Percentiles rank a stretch among this genome's conserved stretches.
phyloP scores from a whole-genome alignment of 2,329 filamentous ascomycete species.

The Microdochium bolleyi region DNA sequence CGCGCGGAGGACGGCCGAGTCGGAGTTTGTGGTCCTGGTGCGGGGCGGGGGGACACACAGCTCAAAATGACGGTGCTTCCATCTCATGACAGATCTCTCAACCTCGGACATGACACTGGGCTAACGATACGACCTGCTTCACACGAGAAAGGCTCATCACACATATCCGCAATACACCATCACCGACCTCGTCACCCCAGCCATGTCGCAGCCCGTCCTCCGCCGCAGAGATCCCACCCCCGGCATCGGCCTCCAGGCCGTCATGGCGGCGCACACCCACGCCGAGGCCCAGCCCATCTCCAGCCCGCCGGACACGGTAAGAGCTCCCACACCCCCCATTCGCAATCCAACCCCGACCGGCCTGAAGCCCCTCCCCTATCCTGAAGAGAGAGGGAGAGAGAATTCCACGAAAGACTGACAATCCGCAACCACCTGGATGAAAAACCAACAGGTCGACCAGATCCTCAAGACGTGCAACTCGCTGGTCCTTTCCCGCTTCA shows the following conservation, averaged over 20 bases:
- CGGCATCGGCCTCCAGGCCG: constrained; percentile 12
- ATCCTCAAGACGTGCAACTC: constrained; percentile 29
- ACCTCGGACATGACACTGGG: no score
- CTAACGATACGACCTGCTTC: no score
- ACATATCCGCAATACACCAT: no score
- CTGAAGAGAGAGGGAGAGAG: no score
- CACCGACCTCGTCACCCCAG: background rate
- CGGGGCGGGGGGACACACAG: no score
- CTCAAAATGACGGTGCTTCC: no score
- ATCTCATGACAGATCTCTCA: no score
- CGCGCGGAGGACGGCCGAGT: no score
- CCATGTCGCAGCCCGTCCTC: constrained; percentile 10
- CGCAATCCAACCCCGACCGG: background rate
- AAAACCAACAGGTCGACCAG: constrained; percentile 12
- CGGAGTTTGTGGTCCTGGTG: no score
- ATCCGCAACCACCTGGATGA: no score
- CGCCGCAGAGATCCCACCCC: constrained; percentile 10
- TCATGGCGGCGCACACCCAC: constrained; percentile 7
- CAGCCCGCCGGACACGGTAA: constrained; percentile 7
- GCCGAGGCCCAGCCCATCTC: constrained; percentile 5
- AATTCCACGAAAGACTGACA: no score
- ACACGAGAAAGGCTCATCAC: no score
- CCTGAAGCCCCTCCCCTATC: background rate
- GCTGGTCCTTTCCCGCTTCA: constrained; percentile 46
- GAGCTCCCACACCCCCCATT: background rate